These are phyloP conservation scores for Exophiala phaeomuriformis DNA, from an alignment of 2,329 filamentous ascomycete genomes.

Conservation along the genomic window DNA sequence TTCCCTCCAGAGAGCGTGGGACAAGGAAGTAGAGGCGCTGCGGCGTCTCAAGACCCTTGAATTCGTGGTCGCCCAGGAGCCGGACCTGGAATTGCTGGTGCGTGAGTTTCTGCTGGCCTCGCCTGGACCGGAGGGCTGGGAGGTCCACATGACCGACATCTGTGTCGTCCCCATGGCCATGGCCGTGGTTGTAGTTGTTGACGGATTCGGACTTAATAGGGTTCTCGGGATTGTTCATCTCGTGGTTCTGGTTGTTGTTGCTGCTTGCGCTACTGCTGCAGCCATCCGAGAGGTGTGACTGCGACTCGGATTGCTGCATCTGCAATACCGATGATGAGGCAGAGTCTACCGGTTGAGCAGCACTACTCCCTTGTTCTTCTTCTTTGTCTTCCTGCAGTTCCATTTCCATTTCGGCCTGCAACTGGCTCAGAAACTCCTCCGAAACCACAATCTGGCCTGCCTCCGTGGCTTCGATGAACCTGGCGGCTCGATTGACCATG, in stretches of 20 bases:
- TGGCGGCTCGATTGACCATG: conserved; percentile 24
- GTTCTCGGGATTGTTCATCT: neutral
- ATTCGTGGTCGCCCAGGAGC: conserved; percentile 20
- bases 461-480: conserved; percentile 24
- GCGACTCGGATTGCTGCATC: neutral
- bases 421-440: conserved; percentile 19
- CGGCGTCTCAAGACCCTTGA: conserved; percentile 19
- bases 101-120: conserved; percentile 10
- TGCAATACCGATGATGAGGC: no score
- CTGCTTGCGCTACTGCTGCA: neutral
- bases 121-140: conserved; percentile 4
- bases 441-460: conserved; percentile 23
- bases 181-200: neutral
- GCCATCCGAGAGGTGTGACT: neutral
- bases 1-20: conserved; percentile 18
- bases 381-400: neutral
- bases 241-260: neutral
- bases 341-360: no score
- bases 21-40: conserved; percentile 23
- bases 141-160: conserved; percentile 2
- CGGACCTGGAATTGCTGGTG: conserved; percentile 19
- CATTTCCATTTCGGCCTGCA: conserved; percentile 15
- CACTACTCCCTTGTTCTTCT: neutral
- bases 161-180: neutral
- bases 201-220: neutral